Base-by-base conservation (phyloP, 352 stramenopile species). In the Globisporangium cystogenes region DNA sequence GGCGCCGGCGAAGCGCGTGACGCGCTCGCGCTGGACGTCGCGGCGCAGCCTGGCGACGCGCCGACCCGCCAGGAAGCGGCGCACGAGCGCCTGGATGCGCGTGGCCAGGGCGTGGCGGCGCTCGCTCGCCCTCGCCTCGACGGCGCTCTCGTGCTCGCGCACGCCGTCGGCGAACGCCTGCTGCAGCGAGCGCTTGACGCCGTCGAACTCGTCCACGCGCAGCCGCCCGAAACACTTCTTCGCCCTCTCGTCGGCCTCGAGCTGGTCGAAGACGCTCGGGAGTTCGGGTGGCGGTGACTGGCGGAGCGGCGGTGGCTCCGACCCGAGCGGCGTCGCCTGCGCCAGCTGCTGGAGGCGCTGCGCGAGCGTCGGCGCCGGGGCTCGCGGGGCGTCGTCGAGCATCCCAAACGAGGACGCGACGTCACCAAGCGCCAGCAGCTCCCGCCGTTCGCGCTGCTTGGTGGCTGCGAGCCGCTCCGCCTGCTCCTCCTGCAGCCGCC, bases 251-350 rank as follows among this genome's bases (percentile, higher is more conserved):
- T 87, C 80, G 8, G 72, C 78, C 53, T 93, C 81, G 24, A 95
- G 76, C 37, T 90, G 64, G 37, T 86, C 79, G 41, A 94, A 90
- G 44, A 96, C 45, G 40, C 78, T 91, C 14, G 80, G 74, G 1
- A 93, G 72, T 10, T 87, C 72, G 4, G 73, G 64, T 24, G 71
- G 52, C 12, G n/a, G n/a, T n/a, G n/a, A n/a, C n/a, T 51, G 37
- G 31, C 51, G 69, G 47, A 82, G 65, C 24, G 66, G 62, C n/a
- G n/a, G n/a, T n/a, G n/a, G n/a, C n/a, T n/a, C n/a, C n/a, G n/a
- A n/a, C n/a, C n/a, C n/a, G n/a, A n/a, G n/a, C n/a, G n/a, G n/a
- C n/a, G n/a, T n/a, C n/a, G n/a, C n/a, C 4, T 27, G 35, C 35
- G 31, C 15, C 24, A 29, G 36, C 49, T 21, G 53, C 18, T 18